Evolutionary conservation across 1,284 basidiomycete genomes (phyloP).

Genomic region (Ganoderma resinaceum): DNA sequence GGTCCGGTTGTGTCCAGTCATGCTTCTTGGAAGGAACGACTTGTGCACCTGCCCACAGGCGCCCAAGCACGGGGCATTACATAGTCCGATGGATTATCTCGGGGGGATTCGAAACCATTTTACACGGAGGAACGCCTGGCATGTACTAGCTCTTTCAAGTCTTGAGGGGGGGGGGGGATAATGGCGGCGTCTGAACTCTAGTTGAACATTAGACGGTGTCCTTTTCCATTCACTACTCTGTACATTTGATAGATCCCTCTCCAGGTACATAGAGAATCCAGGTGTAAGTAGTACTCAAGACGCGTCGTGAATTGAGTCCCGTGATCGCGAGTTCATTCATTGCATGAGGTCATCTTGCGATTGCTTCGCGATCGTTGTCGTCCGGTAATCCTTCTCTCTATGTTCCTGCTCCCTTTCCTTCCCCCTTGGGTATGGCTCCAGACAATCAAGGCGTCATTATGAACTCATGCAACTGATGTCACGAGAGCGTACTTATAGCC

Average conservation of each 20-base stretch:
- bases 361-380: slow-evolving; percentile 6
- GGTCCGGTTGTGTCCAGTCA: slow-evolving; percentile 17
- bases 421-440: background rate
- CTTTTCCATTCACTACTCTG: no score
- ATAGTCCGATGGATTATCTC: slow-evolving; percentile 9
- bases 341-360: slow-evolving; percentile 12
- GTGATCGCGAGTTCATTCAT: slow-evolving; percentile 20
- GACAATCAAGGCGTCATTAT: background rate
- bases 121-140: no score
- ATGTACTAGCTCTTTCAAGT: no score
- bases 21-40: slow-evolving; percentile 4
- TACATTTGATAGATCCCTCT: no score
- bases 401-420: background rate
- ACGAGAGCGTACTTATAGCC: slow-evolving; percentile 4
- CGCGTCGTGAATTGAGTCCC: slow-evolving; percentile 17
- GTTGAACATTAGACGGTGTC: no score
- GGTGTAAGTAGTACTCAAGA: no score
- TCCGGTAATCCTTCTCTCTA: background rate
- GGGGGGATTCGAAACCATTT: slow-evolving; percentile 12
- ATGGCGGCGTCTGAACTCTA: no score
- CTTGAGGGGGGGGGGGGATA: no score
- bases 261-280: no score
- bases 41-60: background rate
- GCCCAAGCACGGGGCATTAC: background rate
- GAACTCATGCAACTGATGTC: background rate